These are phyloP conservation scores for Bathelium albidoporum DNA, from an alignment of 495 filamentous ascomycete genomes.

Conservation along the genomic window DNA sequence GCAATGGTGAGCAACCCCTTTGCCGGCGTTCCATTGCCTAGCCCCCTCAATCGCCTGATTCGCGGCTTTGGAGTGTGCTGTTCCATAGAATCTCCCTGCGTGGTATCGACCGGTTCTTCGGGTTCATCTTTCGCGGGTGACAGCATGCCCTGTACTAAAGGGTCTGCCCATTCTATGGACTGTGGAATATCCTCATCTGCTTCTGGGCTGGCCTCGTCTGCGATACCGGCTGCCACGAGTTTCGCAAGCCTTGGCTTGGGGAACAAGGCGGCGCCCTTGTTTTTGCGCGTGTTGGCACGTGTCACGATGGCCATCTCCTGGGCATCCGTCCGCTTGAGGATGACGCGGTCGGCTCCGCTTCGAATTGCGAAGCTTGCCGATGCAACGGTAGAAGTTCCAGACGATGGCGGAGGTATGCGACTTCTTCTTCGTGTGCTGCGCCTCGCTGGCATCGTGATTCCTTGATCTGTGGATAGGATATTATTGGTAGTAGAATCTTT, in stretches of 20 bases:
- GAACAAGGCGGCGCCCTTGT: slow-evolving; percentile 43
- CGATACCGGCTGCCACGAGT: slow-evolving; percentile 18
- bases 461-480: not conserved
- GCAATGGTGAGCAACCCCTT: not conserved
- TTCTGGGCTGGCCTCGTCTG: not conserved
- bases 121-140: not conserved
- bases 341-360: slow-evolving; percentile 46
- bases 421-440: slow-evolving; percentile 6
- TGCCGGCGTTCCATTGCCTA: not conserved
- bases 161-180: slow-evolving; percentile 3
- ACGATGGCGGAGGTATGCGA: slow-evolving; percentile 8
- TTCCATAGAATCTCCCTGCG: not conserved
- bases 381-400: slow-evolving; percentile 19
- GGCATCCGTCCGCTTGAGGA: slow-evolving; percentile 46
- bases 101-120: not conserved
- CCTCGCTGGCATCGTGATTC: not conserved
- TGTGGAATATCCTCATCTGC: not conserved
- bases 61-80: not conserved
- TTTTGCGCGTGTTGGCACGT: slow-evolving; percentile 46
- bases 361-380: slow-evolving; percentile 48
- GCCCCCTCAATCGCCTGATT: not conserved
- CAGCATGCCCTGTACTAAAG: not conserved
- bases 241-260: slow-evolving; percentile 39
- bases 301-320: slow-evolving; percentile 48
- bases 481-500: not conserved